Percentiles rank a stretch among this genome's conserved stretches.
Evolutionary conservation across 306 rosid genomes (phyloP).

Genomic region (Canavalia ensiformis): DNA sequence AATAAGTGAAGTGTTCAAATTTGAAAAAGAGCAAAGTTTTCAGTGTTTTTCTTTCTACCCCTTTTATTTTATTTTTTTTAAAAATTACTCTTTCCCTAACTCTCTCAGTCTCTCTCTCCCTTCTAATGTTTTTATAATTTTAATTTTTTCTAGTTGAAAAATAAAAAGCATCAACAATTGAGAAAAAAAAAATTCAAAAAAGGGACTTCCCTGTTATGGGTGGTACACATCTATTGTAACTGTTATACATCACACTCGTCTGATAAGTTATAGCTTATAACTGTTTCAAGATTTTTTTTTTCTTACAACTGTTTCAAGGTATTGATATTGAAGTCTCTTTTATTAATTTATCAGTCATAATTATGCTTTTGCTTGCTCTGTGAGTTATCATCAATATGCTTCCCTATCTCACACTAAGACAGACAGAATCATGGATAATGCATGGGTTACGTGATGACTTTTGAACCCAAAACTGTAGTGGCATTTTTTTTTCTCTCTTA

Average conservation of each 20-base stretch:
- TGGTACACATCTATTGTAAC: not conserved
- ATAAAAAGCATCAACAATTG: not conserved
- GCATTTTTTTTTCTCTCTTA: not conserved
- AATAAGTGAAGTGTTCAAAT: constrained; percentile 35
- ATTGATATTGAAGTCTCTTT: not conserved
- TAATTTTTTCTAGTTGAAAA: constrained; percentile 1
- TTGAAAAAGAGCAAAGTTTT: constrained; percentile 41
- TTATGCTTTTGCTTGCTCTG: constrained; percentile 15
- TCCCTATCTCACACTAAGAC: not conserved
- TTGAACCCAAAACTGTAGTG: not conserved
- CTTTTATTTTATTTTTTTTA: not conserved
- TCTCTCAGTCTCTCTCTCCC: not conserved
- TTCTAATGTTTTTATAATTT: constrained; percentile 10
- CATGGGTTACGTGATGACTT: not conserved
- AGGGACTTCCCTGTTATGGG: no score
- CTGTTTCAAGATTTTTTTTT: not conserved
- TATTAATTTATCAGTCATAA: constrained; percentile 3
- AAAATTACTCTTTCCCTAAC: not conserved
- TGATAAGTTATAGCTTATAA: not conserved
- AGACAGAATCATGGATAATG: not conserved
- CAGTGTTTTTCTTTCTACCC: not conserved
- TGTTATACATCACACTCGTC: not conserved
- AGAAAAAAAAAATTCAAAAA: not conserved
- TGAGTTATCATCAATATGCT: not conserved
- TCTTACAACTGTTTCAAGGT: not conserved